Evolutionary conservation across 768 basidiomycete species (phyloP), one percentile per base, ranked within the genome.

Genomic region (Suillus decipiens): DNA sequence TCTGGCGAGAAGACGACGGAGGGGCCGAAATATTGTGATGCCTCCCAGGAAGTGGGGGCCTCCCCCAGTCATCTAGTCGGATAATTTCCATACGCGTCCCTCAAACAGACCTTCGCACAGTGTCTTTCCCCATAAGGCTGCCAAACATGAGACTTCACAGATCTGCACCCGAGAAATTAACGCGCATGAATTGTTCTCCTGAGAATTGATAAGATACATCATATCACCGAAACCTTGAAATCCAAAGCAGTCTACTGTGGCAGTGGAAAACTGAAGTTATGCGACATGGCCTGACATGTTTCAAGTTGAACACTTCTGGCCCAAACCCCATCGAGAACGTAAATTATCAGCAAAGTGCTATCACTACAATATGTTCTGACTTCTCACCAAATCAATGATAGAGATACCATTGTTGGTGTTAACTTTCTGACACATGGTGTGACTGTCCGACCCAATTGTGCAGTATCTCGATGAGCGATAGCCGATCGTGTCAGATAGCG

Each of bases 191-290:
- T 34, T 34, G 33, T 22, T 24, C 24, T 39, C 55, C 55, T 56
- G 55, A 28, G 55, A 56, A 56, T 39, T 56, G 24, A 39, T 56
- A 39, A 56, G 55, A 37, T 39, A 28, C 28, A 28, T 28, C 28
- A 28, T 28, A 37, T 39, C 5, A 6, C 14, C 48, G 15, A 9
- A 24, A 56, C 17, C 15, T 24, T 28, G 22, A 9, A 28, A 56
- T 24, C 36, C 5, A 8, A n/a, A 39, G 24, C 19, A 39, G 15
- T 39, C 37, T 39, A 37, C 22, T 9, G 9, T 24, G 5, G 10
- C 17, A 33, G 28, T 51, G 15, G 15, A 56, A 39, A 15, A 15
- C 24, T 15, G 37, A 22, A 5, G 37, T 9, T 15, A 24, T 24
- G 54, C 8, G 14, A 55, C 8, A 22, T 55, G 7, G 17, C 17